Evolutionary conservation across 805 yeast genomes (phyloP).

Genomic region (Candida montana): DNA sequence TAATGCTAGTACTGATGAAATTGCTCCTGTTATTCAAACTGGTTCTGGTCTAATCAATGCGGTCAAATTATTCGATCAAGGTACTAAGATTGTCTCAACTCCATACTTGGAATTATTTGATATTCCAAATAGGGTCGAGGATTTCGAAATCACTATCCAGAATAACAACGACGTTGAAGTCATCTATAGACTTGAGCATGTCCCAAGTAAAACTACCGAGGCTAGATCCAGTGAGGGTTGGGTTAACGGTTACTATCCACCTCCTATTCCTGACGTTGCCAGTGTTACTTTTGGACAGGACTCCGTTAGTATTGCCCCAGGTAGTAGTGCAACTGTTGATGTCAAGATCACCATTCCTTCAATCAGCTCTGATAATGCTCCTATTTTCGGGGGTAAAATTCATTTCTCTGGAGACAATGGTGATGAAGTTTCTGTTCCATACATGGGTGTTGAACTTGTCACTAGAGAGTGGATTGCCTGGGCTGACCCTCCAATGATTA

Average conservation of each 20-base stretch:
- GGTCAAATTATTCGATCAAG: conserved; percentile 7
- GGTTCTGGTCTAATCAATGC: conserved; percentile 17
- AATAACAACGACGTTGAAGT: conserved; percentile 10
- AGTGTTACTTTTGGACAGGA: conserved; percentile 1
- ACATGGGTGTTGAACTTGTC: conserved; percentile 15
- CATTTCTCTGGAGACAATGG: conserved; percentile 13
- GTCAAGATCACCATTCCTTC: conserved; percentile 10
- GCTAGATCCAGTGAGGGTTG: conserved; percentile 2
- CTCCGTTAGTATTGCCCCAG: conserved; percentile 12
- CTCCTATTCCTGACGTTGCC: conserved; percentile 6
- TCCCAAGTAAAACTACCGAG: conserved; percentile 7
- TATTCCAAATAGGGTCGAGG: conserved; percentile 12
- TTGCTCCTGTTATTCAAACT: conserved; percentile 12
- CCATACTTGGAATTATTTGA: conserved; percentile 12
- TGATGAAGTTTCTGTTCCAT: conserved; percentile 13
- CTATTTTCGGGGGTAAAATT: conserved; percentile 13
- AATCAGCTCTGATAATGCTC: conserved; percentile 1
- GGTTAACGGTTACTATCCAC: conserved; percentile 8
- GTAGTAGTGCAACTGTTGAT: conserved; percentile 9
- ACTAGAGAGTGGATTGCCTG: conserved; percentile 10
- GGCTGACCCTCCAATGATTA: conserved; percentile 1
- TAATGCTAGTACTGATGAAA: not conserved
- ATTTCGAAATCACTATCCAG: conserved; percentile 9
- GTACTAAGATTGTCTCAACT: conserved; percentile 6
- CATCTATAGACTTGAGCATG: conserved; percentile 8